These are phyloP conservation scores for Hypoxylon sp. DNA, from an alignment of 2,329 filamentous ascomycete genomes.

Conservation along the genomic window DNA sequence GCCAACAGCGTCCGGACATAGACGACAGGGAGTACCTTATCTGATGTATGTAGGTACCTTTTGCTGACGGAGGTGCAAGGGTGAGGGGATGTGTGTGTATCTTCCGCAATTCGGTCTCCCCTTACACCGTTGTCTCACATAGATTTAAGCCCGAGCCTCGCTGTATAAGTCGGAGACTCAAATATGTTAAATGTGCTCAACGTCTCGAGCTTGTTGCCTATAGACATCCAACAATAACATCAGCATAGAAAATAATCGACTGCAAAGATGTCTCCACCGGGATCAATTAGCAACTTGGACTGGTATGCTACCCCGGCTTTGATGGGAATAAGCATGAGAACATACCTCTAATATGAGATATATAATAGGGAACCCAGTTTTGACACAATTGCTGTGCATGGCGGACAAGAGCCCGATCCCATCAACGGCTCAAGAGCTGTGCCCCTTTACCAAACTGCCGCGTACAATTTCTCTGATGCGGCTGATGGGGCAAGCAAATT, in stretches of 20 bases:
- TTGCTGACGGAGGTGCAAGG: constrained; percentile 25
- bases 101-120: constrained; percentile 32
- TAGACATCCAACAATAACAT: constrained; percentile 18
- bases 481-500: constrained; percentile 58
- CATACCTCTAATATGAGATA: constrained; percentile 37
- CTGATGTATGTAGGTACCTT: constrained; percentile 32
- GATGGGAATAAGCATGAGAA: constrained; percentile 10
- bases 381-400: constrained; percentile 53
- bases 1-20: constrained; percentile 35
- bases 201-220: constrained; percentile 8
- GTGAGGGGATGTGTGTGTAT: constrained; percentile 26
- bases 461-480: constrained; percentile 57
- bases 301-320: constrained; percentile 48
- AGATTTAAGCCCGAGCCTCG: constrained; percentile 39
- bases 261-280: constrained; percentile 52
- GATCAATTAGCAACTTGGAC: constrained; percentile 54
- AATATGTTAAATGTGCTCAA: constrained; percentile 15
- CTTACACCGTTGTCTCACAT: constrained; percentile 25
- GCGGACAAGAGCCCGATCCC: constrained; percentile 54
- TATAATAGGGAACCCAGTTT: constrained; percentile 50
- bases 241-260: constrained; percentile 3
- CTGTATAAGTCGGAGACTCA: constrained; percentile 18
- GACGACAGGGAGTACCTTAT: constrained; percentile 40
- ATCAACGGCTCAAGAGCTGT: constrained; percentile 53
- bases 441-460: constrained; percentile 52